Conservation (phyloP, 2,329 filamentous ascomycete species). For the Fusarium subglutinans region DNA sequence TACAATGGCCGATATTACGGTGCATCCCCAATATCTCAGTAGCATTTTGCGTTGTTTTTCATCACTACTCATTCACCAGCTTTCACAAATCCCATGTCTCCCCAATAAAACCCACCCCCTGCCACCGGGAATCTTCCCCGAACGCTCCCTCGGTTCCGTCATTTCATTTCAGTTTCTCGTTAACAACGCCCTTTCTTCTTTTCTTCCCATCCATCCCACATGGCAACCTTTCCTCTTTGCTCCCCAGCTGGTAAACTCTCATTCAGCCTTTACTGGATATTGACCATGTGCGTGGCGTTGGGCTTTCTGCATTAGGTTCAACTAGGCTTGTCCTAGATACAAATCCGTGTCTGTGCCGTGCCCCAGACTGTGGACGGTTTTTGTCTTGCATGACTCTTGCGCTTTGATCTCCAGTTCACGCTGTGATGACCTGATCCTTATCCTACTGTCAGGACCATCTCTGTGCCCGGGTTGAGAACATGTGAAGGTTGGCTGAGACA, state of each 20-base stretch:
- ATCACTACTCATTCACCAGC: conserved; percentile 21
- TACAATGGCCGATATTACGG: neutral
- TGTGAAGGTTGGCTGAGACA: neutral
- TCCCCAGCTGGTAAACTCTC: neutral
- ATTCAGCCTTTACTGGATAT: conserved; percentile 5
- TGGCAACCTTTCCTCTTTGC: conserved; percentile 20
- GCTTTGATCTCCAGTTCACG: conserved; percentile 1
- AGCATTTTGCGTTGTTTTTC: conserved; percentile 23
- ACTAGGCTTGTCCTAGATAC: conserved; percentile 36
- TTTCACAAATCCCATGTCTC: conserved; percentile 27
- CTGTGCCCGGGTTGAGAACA: neutral
- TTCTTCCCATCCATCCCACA: conserved; percentile 7
- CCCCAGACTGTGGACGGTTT: conserved; percentile 21
- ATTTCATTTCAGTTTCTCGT: conserved; percentile 16
- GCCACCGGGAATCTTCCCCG: conserved; percentile 33
- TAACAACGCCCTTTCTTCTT: conserved; percentile 7
- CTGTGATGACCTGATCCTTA: neutral
- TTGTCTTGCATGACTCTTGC: conserved; percentile 34
- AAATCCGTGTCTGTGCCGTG: conserved; percentile 25
- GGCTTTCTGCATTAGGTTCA: conserved; percentile 33
- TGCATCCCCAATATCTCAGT: neutral
- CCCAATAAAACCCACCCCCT: conserved; percentile 18
- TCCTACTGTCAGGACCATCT: neutral
- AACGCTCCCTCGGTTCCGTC: conserved; percentile 10
- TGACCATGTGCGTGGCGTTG: conserved; percentile 36